phyloP scores from a whole-genome alignment of 441 rosid species.

The Viola pubescens region DNA sequence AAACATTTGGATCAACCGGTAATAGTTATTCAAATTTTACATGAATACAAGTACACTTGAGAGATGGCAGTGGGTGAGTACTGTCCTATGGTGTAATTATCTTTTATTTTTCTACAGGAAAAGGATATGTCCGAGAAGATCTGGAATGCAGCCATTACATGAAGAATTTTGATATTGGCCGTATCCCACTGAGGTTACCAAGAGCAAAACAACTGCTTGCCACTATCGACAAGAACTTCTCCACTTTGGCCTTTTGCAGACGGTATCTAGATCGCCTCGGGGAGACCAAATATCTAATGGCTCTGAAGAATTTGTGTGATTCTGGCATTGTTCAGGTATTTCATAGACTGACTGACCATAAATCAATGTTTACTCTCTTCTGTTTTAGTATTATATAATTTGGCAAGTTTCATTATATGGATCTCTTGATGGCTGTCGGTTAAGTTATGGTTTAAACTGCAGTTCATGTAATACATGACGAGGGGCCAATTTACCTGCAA shows the following conservation, averaged over 20 bases:
- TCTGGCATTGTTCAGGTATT: constrained; percentile 84
- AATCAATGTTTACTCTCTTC: too few relatives aligned
- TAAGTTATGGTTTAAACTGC: neutral
- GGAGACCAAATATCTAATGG: constrained; percentile 83
- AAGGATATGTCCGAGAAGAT: constrained; percentile 91
- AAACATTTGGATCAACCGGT: constrained; percentile 97
- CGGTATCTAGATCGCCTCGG: constrained; percentile 87
- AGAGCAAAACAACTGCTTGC: constrained; percentile 95
- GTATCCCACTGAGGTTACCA: constrained; percentile 72
- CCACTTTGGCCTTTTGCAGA: constrained; percentile 85
- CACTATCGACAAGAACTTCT: constrained; percentile 86
- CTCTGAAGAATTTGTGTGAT: constrained; percentile 78
- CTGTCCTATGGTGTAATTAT: neutral
- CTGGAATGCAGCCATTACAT: constrained; percentile 94
- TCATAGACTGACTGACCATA: neutral
- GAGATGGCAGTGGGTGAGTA: constrained; percentile 5
- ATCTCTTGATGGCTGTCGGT: too few relatives aligned
- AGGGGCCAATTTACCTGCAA: neutral
- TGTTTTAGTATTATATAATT: neutral
- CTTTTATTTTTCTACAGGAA: constrained; percentile 40
- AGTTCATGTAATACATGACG: neutral
- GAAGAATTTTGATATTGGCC: constrained; percentile 81
- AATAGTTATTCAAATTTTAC: constrained; percentile 10
- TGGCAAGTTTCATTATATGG: neutral
- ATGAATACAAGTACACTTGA: neutral